phyloP scores from a whole-genome alignment of 495 filamentous ascomycete species.

The Penicillium ochrochloron region DNA sequence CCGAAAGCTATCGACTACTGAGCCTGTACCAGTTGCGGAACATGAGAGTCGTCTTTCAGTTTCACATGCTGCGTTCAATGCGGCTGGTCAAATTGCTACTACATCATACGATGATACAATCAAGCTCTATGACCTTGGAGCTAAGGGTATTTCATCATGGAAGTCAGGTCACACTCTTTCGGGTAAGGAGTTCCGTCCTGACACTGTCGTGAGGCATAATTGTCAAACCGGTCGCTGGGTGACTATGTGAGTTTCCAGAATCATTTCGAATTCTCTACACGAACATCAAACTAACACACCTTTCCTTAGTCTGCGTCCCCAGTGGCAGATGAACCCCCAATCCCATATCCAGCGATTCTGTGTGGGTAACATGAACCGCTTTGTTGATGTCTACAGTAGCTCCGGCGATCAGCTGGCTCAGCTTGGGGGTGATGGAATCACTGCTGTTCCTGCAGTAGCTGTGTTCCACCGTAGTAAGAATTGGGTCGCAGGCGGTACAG shows the following conservation, averaged over 20 bases:
- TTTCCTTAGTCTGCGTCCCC: constrained; percentile 76
- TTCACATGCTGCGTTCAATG: constrained; percentile 87
- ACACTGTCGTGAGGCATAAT: constrained; percentile 76
- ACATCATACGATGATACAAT: constrained; percentile 93
- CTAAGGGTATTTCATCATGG: constrained; percentile 63
- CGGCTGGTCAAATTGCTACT: constrained; percentile 81
- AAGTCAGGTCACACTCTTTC: constrained; percentile 60
- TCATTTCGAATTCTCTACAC: background rate
- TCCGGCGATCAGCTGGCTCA: constrained; percentile 89
- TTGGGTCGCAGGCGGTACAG: constrained; percentile 92
- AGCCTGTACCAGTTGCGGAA: constrained; percentile 74
- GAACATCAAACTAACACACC: constrained; percentile 6
- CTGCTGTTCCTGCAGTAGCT: constrained; percentile 90
- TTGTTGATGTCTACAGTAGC: constrained; percentile 84
- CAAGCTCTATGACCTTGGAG: constrained; percentile 82
- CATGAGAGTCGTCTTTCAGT: constrained; percentile 84
- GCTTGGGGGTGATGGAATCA: constrained; percentile 85
- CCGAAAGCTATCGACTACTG: constrained; percentile 69
- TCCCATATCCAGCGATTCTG: constrained; percentile 83
- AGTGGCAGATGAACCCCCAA: constrained; percentile 83
- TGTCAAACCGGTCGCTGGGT: constrained; percentile 92
- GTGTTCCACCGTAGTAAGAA: constrained; percentile 85
- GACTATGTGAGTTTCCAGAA: constrained; percentile 60
- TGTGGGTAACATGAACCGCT: constrained; percentile 97
- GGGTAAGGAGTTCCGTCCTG: constrained; percentile 68